Percentiles rank a stretch among this genome's conserved stretches.
phyloP scores from a whole-genome alignment of 768 basidiomycete species.

The Lepiota brunneoincarnata region DNA sequence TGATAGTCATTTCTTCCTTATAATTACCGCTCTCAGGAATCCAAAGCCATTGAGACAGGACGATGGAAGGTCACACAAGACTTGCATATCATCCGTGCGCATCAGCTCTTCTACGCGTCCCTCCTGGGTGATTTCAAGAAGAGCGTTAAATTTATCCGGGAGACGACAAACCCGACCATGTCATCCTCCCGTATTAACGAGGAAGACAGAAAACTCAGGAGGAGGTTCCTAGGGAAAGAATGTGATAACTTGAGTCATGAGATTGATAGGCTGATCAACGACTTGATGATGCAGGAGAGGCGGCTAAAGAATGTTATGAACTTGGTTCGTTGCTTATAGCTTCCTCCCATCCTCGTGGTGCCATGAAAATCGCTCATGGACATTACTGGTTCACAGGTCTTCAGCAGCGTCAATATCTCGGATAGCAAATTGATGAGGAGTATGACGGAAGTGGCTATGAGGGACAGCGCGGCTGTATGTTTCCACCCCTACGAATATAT shows the following conservation, averaged over 20 bases:
- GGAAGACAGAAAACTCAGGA: slow-evolving; percentile 25
- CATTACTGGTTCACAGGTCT: slow-evolving; percentile 38
- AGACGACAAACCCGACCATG: slow-evolving; percentile 54
- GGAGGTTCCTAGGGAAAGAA: slow-evolving; percentile 40
- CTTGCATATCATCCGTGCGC: slow-evolving; percentile 58
- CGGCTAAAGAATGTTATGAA: slow-evolving; percentile 52
- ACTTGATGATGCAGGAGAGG: slow-evolving; percentile 43
- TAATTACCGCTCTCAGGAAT: slow-evolving; percentile 36
- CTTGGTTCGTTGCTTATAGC: slow-evolving; percentile 30
- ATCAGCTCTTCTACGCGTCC: slow-evolving; percentile 54
- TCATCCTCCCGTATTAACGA: slow-evolving; percentile 24
- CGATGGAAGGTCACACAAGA: slow-evolving; percentile 48
- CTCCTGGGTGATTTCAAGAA: slow-evolving; percentile 55
- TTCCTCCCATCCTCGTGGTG: too few relatives aligned
- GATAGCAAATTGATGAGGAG: slow-evolving; percentile 51
- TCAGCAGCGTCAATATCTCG: slow-evolving; percentile 55
- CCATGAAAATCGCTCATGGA: background rate
- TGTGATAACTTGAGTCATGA: slow-evolving; percentile 48
- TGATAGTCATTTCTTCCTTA: background rate
- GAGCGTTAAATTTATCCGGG: slow-evolving; percentile 46
- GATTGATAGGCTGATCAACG: slow-evolving; percentile 41
- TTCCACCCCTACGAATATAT: background rate
- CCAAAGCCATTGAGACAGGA: slow-evolving; percentile 38
- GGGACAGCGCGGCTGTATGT: slow-evolving; percentile 35
- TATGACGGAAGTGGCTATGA: slow-evolving; percentile 50